phyloP scores from a whole-genome alignment of 306 rosid species.

The Cajanus cajan region DNA sequence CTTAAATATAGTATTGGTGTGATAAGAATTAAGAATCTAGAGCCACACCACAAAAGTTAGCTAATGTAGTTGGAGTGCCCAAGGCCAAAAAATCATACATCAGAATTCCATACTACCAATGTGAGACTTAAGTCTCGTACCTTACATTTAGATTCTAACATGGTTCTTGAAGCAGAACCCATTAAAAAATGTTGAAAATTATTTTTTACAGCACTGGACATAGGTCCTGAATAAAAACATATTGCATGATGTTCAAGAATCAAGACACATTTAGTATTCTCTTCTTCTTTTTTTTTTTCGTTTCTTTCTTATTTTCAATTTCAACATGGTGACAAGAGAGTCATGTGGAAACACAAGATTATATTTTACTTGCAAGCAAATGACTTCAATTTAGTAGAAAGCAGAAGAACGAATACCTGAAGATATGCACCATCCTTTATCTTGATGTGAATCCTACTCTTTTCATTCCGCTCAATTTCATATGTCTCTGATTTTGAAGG shows the following conservation, averaged over 20 bases:
- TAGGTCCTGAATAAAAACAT: neutral
- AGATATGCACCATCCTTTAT: slow-evolving; percentile 56
- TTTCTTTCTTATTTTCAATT: neutral
- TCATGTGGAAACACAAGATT: neutral
- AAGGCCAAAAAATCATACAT: neutral
- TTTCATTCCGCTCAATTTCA: slow-evolving; percentile 50
- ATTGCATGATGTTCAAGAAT: neutral
- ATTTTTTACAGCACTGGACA: neutral
- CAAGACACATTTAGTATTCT: neutral
- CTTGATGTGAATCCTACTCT: slow-evolving; percentile 66
- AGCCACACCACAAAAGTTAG: neutral
- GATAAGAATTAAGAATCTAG: neutral
- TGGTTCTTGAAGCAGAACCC: neutral
- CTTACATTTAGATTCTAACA: neutral
- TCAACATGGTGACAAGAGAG: neutral
- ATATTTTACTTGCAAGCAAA: slow-evolving; percentile 8
- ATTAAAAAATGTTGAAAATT: slow-evolving; percentile 19
- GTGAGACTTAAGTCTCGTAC: neutral
- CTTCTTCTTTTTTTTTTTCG: neutral
- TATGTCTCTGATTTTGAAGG: slow-evolving; percentile 60
- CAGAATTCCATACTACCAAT: neutral
- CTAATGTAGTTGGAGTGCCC: neutral
- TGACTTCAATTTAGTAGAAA: slow-evolving; percentile 15
- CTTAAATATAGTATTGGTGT: slow-evolving; percentile 2
- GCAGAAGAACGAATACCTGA: slow-evolving; percentile 54